Conservation (phyloP, 2,329 filamentous ascomycete genomes). For the Epichloe glyceriae region DNA sequence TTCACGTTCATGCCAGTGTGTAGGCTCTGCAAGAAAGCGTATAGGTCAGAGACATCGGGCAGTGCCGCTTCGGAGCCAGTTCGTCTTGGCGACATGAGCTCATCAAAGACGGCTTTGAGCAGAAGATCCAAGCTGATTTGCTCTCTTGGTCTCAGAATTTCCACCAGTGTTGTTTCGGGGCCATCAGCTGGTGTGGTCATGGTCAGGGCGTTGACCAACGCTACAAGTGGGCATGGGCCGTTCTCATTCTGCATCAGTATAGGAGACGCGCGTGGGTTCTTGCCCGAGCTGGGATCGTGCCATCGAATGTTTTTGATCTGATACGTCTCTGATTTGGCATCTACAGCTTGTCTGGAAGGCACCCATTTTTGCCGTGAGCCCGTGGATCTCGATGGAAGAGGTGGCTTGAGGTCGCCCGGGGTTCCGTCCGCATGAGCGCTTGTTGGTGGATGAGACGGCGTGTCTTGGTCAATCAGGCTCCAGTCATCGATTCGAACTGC, state of each 20-base stretch:
- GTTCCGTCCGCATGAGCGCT: slow-evolving; percentile 5
- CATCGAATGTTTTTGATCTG: slow-evolving; percentile 86
- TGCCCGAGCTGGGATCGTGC: slow-evolving; percentile 49
- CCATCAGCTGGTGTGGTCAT: slow-evolving; percentile 59
- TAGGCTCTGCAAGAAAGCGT: slow-evolving; percentile 73
- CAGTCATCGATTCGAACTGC: slow-evolving; percentile 28
- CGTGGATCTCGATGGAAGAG: slow-evolving; percentile 25
- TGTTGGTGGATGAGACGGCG: slow-evolving; percentile 11
- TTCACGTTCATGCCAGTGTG: slow-evolving; percentile 99
- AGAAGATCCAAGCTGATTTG: slow-evolving; percentile 78
- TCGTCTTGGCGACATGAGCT: slow-evolving; percentile 68
- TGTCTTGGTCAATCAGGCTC: slow-evolving; percentile 37
- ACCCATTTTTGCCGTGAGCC: slow-evolving; percentile 20
- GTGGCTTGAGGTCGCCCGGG: slow-evolving; percentile 16
- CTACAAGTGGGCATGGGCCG: slow-evolving; percentile 84
- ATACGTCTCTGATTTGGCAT: slow-evolving; percentile 62
- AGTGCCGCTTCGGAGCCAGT: slow-evolving; percentile 50
- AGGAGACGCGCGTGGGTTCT: slow-evolving; percentile 63
- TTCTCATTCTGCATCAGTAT: slow-evolving; percentile 90
- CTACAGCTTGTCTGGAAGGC: slow-evolving; percentile 28
- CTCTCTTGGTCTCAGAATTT: slow-evolving; percentile 66
- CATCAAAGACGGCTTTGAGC: slow-evolving; percentile 82
- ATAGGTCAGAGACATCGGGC: slow-evolving; percentile 79
- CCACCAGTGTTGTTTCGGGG: slow-evolving; percentile 57
- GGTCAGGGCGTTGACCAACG: slow-evolving; percentile 82